Evolutionary conservation across 352 stramenopile species (phyloP).

Genomic region (Peronospora belbahrii): DNA sequence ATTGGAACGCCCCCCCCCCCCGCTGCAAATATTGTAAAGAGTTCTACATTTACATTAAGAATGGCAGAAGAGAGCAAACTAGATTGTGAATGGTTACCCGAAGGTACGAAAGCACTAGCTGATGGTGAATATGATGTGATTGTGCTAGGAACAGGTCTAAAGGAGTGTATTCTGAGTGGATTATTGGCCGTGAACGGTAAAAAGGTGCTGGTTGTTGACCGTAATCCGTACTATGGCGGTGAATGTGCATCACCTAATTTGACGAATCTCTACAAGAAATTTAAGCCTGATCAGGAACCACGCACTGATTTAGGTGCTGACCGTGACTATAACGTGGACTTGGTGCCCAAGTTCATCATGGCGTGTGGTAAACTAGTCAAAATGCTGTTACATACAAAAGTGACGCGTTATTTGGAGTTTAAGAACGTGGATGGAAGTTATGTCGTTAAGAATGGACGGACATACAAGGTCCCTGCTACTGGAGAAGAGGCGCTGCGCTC

Average conservation of each 20-base stretch:
- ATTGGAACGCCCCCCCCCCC: slow-evolving; percentile 6
- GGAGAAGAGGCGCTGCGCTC: slow-evolving; percentile 93
- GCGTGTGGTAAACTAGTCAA: slow-evolving; percentile 99
- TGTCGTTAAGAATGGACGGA: slow-evolving; percentile 95
- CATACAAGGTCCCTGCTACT: slow-evolving; percentile 96
- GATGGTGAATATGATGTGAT: slow-evolving; percentile 99
- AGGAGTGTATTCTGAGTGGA: slow-evolving; percentile 98
- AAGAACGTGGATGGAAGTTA: slow-evolving; percentile 98
- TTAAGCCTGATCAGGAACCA: slow-evolving; percentile 65
- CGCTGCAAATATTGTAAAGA: too few relatives aligned
- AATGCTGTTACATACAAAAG: slow-evolving; percentile 95
- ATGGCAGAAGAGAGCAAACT: slow-evolving; percentile 67
- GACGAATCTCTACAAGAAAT: slow-evolving; percentile 96
- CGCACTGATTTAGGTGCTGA: slow-evolving; percentile 88
- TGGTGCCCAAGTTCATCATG: slow-evolving; percentile 99
- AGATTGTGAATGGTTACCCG: slow-evolving; percentile 92
- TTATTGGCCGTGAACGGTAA: slow-evolving; percentile 92
- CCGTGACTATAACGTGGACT: slow-evolving; percentile 99
- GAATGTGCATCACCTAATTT: slow-evolving; percentile 98
- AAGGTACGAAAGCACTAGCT: slow-evolving; percentile 91
- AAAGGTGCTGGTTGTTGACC: slow-evolving; percentile 96
- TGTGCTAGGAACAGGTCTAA: slow-evolving; percentile 98
- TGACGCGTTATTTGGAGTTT: slow-evolving; percentile 98
- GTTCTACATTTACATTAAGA: background rate
- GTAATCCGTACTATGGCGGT: slow-evolving; percentile 97